Evolutionary conservation across 805 yeast species (phyloP).

Genomic region (Kluyveromyces siamensis): DNA sequence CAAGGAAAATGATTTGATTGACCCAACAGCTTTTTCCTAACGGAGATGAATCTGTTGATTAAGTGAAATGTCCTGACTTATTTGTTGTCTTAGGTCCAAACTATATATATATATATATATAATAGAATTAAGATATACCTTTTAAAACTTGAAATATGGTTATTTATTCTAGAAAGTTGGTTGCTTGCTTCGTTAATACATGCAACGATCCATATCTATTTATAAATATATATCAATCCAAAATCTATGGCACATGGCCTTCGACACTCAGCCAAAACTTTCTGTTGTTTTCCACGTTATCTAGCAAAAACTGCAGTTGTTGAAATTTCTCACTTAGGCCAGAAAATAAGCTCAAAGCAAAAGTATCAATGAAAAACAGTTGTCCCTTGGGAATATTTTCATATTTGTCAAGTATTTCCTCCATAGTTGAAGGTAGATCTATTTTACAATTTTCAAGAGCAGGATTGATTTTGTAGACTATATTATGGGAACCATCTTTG

Average conservation of each 20-base stretch:
- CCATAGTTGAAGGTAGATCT: conserved; percentile 31
- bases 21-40: conserved; percentile 14
- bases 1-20: conserved; percentile 33
- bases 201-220: no score
- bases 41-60: not conserved
- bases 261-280: conserved; percentile 39
- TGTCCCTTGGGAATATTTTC: conserved; percentile 62
- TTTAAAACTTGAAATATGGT: no score
- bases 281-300: conserved; percentile 45
- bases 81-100: not conserved
- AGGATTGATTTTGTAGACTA: conserved; percentile 23
- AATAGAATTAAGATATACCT: not conserved
- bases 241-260: not conserved
- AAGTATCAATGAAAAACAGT: conserved; percentile 70
- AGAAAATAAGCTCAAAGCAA: conserved; percentile 69
- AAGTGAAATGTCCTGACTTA: not conserved
- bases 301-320: conserved; percentile 46
- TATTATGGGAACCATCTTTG: conserved; percentile 2
- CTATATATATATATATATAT: not conserved
- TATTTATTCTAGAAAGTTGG: no score
- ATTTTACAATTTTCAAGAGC: conserved; percentile 5
- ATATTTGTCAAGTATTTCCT: conserved; percentile 36
- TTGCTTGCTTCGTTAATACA: no score
- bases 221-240: no score
- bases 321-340: conserved; percentile 56